Conservation (phyloP, 331 rosid genomes). For the Malus hybrid region DNA sequence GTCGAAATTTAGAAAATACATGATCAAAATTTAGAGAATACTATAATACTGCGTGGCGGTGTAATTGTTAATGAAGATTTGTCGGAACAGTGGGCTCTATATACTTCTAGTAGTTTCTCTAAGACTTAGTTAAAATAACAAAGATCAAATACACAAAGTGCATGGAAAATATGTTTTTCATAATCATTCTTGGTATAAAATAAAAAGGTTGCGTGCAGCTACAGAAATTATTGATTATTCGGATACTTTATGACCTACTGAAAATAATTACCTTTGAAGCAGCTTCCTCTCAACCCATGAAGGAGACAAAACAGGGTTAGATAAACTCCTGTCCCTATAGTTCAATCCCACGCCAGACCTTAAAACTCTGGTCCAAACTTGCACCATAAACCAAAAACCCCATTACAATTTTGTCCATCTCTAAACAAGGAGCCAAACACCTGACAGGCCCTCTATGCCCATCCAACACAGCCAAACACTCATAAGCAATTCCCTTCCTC, state of each 20-base stretch:
- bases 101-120: neutral
- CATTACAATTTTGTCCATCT: conserved; percentile 49
- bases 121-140: neutral
- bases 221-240: neutral
- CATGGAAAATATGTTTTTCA: neutral
- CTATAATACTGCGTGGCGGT: neutral
- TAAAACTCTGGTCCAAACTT: conserved; percentile 73
- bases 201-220: neutral
- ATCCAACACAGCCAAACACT: conserved; percentile 63
- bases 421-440: conserved; percentile 63
- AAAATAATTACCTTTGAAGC: conserved; percentile 24
- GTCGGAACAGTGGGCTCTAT: neutral
- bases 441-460: conserved; percentile 90
- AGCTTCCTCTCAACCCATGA: conserved; percentile 85
- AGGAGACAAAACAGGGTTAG: conserved; percentile 69
- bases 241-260: neutral
- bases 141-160: neutral
- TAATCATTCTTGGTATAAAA: neutral
- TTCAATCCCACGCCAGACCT: conserved; percentile 63
- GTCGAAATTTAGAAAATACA: neutral
- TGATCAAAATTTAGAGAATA: no score
- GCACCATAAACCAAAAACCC: conserved; percentile 68
- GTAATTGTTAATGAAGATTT: neutral
- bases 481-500: conserved; percentile 59
- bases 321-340: conserved; percentile 8